A percentile compares a stretch with the other conserved stretches of the same genome.
These are phyloP conservation scores for Xylariaceae sp. DNA, from an alignment of 2,329 filamentous ascomycete species.

Conservation along the genomic window DNA sequence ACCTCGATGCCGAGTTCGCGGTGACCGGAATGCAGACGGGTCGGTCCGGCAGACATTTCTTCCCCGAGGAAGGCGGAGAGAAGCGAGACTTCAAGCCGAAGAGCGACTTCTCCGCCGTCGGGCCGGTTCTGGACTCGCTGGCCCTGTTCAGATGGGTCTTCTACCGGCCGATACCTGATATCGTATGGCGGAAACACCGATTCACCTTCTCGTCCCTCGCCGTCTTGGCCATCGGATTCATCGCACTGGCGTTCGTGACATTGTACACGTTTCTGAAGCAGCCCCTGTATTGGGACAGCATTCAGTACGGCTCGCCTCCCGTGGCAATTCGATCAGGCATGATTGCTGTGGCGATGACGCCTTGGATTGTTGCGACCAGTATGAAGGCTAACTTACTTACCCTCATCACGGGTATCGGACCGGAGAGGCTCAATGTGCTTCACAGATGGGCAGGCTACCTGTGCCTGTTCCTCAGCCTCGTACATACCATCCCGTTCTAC, in stretches of 20 bases:
- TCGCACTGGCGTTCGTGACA: conserved; percentile 71
- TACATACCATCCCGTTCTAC: conserved; percentile 90
- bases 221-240: conserved; percentile 67
- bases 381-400: conserved; percentile 90
- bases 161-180: conserved; percentile 80
- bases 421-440: conserved; percentile 88
- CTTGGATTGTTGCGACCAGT: conserved; percentile 87
- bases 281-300: conserved; percentile 87
- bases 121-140: conserved; percentile 74
- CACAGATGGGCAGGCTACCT: conserved; percentile 92
- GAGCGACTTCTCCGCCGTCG: conserved; percentile 75
- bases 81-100: conserved; percentile 63
- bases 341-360: conserved; percentile 87
- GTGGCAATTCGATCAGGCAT: conserved; percentile 86
- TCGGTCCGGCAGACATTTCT: conserved; percentile 69
- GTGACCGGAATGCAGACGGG: conserved; percentile 52
- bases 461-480: conserved; percentile 77
- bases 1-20: conserved; percentile 51
- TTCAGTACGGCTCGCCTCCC: conserved; percentile 84
- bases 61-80: conserved; percentile 65
- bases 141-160: conserved; percentile 88
- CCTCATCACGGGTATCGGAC: conserved; percentile 84
- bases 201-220: conserved; percentile 82
- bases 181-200: conserved; percentile 67
- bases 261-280: conserved; percentile 86